Conservation (phyloP, 2,329 filamentous ascomycete genomes). For the Fusarium palustre region DNA sequence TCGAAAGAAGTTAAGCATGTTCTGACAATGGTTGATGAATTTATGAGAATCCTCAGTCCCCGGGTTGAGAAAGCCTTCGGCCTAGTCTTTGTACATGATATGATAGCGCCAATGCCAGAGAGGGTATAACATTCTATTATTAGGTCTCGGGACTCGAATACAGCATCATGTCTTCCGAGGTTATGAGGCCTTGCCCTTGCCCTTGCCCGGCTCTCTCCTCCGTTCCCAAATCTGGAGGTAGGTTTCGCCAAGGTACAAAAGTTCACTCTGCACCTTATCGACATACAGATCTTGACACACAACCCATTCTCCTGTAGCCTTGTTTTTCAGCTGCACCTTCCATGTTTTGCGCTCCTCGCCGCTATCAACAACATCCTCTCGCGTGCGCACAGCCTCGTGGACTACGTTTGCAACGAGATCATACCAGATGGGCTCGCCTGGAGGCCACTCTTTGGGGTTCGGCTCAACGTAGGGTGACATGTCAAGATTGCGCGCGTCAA, state of each 20-base stretch:
- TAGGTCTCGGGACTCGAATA: neutral
- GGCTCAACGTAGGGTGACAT: conserved; percentile 93
- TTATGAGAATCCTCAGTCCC: neutral
- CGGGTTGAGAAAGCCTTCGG: neutral
- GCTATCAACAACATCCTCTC: conserved; percentile 88
- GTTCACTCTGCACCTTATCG: conserved; percentile 86
- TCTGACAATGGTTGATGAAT: neutral
- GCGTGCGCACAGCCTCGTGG: conserved; percentile 81
- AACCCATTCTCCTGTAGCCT: conserved; percentile 86
- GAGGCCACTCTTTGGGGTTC: conserved; percentile 75
- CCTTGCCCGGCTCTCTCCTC: conserved; percentile 65
- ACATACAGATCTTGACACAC: conserved; percentile 95
- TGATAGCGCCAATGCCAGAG: neutral
- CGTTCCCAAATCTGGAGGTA: conserved; percentile 98
- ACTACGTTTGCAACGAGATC: conserved; percentile 96
- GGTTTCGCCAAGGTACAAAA: conserved; percentile 91
- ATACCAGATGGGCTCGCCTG: conserved; percentile 89
- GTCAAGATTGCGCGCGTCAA: conserved; percentile 85
- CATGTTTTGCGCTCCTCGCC: conserved; percentile 90
- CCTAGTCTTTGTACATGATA: neutral
- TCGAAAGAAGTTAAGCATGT: neutral
- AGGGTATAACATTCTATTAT: neutral
- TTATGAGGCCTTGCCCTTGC: conserved; percentile 51
- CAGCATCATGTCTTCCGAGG: conserved; percentile 9
- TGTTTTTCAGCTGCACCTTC: conserved; percentile 90